phyloP scores from a whole-genome alignment of 139 green algal genomes.

The Edaphochlamys debaryana region DNA sequence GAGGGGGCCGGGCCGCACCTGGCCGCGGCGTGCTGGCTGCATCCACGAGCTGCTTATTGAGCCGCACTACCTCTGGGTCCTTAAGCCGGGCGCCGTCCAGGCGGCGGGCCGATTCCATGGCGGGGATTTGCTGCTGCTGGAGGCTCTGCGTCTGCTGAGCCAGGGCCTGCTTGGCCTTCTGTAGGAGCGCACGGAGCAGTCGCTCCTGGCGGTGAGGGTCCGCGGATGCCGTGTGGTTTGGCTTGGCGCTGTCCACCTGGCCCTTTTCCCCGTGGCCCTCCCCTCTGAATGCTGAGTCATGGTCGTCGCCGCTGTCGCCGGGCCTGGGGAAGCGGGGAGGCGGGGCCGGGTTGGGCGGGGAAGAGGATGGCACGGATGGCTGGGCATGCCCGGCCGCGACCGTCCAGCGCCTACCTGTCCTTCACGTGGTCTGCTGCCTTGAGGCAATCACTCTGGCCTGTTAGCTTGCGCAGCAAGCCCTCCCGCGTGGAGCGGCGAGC shows the following conservation, averaged over 20 bases:
- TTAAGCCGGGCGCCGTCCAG: too few species aligned
- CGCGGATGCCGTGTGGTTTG: too few species aligned
- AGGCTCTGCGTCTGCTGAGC: slow-evolving; percentile 21
- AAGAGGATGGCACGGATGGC: too few species aligned
- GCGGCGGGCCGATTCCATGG: too few species aligned
- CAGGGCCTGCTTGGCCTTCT: slow-evolving; percentile 14
- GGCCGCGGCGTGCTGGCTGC: neutral
- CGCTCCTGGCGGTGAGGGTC: slow-evolving; percentile 24
- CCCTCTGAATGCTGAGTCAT: too few species aligned
- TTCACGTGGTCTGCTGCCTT: neutral
- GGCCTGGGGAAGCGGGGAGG: too few species aligned
- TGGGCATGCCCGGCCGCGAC: too few species aligned
- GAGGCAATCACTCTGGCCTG: neutral
- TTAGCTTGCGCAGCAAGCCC: neutral
- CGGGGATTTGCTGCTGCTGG: too few species aligned
- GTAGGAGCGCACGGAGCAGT: slow-evolving; percentile 18
- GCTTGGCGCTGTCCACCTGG: too few species aligned
- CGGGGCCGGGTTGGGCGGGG: too few species aligned
- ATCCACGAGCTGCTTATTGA: slow-evolving; percentile 10
- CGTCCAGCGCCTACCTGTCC: neutral
- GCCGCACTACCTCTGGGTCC: neutral
- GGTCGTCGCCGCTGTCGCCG: too few species aligned
- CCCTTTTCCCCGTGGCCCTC: too few species aligned
- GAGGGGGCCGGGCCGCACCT: neutral
- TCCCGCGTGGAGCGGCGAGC: neutral